These are phyloP conservation scores for Eucalyptus curtisii DNA, from an alignment of 345 rosid genomes.

Conservation along the genomic window DNA sequence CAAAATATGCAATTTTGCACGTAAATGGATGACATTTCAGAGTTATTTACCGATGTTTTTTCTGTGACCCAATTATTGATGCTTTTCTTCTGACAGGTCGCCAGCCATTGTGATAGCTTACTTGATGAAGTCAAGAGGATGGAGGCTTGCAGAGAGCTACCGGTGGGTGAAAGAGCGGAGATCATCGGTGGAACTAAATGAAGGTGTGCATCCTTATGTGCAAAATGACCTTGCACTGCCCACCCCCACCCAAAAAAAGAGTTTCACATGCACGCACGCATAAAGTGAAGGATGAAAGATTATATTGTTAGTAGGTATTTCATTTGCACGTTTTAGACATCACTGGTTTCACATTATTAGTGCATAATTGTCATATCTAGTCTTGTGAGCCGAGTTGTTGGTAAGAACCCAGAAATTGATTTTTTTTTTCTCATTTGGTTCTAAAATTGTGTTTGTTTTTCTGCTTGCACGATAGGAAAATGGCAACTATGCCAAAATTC, in stretches of 20 bases:
- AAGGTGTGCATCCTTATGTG: conserved; percentile 25
- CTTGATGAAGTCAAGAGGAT: conserved; percentile 85
- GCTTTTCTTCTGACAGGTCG: conserved; percentile 42
- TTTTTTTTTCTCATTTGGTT: neutral
- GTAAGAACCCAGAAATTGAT: neutral
- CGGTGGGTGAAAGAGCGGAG: conserved; percentile 94
- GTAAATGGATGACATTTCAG: neutral
- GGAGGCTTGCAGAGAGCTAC: conserved; percentile 76
- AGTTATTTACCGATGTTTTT: neutral
- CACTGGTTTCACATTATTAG: neutral
- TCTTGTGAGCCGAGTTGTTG: neutral
- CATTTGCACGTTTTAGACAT: neutral
- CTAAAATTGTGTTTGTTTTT: neutral
- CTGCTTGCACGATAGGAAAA: neutral
- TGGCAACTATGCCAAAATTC: neutral
- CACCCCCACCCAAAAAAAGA: neutral
- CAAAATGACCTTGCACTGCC: neutral
- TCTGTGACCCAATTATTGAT: neutral
- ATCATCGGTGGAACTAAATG: conserved; percentile 45
- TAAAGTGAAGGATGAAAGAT: neutral
- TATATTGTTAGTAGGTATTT: neutral
- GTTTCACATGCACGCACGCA: neutral
- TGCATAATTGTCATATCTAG: neutral
- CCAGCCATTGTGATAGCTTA: conserved; percentile 86
- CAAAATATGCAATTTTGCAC: neutral